Conservation (phyloP, 352 stramenopile species). For the Phytophthora crassamura region DNA sequence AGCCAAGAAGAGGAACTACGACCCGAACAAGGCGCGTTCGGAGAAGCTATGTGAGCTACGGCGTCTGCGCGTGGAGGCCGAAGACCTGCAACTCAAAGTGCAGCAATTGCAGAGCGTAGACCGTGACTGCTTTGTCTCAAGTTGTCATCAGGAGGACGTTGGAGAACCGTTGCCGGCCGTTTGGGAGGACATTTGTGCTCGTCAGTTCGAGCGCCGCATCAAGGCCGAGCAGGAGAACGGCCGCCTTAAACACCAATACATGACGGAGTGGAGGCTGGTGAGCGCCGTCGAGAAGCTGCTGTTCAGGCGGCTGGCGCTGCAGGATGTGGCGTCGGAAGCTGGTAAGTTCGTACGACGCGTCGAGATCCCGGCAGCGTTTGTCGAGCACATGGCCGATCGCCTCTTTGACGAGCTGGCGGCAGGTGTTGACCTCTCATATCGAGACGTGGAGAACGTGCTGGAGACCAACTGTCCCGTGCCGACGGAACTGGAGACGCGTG, state of each 20-base stretch:
- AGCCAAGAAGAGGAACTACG: constrained; percentile 24
- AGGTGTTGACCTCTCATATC: constrained; percentile 40
- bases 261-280: constrained; percentile 15
- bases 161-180: constrained; percentile 5
- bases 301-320: constrained; percentile 14
- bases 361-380: constrained; percentile 23
- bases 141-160: not conserved
- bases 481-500: constrained; percentile 3
- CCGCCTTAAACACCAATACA: constrained; percentile 26
- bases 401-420: constrained; percentile 38
- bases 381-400: constrained; percentile 15
- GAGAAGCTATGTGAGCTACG: constrained; percentile 6
- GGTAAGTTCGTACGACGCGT: constrained; percentile 22
- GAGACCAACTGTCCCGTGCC: constrained; percentile 26
- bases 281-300: constrained; percentile 28
- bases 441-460: constrained; percentile 45
- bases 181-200: constrained; percentile 34
- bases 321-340: not conserved
- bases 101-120: constrained; percentile 7
- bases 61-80: constrained; percentile 8
- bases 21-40: constrained; percentile 29
- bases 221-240: constrained; percentile 36
- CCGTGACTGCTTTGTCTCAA: not conserved
- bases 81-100: constrained; percentile 4
- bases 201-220: constrained; percentile 26